These are phyloP conservation scores for Hypoxylon sp. DNA, from an alignment of 2,329 filamentous ascomycete species.

Conservation along the genomic window DNA sequence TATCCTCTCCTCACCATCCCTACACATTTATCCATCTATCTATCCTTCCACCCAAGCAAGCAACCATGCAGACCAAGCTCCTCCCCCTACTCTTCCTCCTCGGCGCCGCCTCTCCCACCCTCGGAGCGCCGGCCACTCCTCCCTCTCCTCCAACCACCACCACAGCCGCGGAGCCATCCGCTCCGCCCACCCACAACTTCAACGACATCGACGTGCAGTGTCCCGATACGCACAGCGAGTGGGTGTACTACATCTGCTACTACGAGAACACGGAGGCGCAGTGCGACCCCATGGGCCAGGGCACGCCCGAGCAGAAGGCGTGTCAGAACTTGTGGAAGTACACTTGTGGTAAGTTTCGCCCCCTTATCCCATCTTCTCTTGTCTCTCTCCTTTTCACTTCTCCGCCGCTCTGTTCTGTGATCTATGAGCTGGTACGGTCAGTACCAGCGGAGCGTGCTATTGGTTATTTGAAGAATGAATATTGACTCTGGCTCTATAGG, in stretches of 20 bases:
- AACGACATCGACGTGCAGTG: constrained; percentile 1
- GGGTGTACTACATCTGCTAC: neutral
- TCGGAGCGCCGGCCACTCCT: neutral
- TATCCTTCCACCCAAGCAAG: neutral
- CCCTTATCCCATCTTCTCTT: neutral
- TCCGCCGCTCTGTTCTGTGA: neutral
- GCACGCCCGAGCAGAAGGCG: neutral
- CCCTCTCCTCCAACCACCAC: neutral
- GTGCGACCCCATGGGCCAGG: neutral
- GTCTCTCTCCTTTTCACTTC: neutral
- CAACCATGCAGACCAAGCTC: neutral
- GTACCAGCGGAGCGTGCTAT: too few species aligned
- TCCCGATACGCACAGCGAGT: neutral
- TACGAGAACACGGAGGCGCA: neutral
- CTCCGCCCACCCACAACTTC: neutral
- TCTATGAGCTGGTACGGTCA: too few species aligned
- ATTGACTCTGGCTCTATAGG: neutral
- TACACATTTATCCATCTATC: neutral
- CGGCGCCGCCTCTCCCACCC: neutral
- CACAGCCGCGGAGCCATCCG: neutral
- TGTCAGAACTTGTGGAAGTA: constrained; percentile 17
- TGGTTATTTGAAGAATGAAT: neutral
- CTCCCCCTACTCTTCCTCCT: neutral
- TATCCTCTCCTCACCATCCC: neutral
- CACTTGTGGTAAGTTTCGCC: constrained; percentile 15